These are phyloP conservation scores for Colletotrichum sp. DNA, from an alignment of 2,329 filamentous ascomycete genomes.

Conservation along the genomic window DNA sequence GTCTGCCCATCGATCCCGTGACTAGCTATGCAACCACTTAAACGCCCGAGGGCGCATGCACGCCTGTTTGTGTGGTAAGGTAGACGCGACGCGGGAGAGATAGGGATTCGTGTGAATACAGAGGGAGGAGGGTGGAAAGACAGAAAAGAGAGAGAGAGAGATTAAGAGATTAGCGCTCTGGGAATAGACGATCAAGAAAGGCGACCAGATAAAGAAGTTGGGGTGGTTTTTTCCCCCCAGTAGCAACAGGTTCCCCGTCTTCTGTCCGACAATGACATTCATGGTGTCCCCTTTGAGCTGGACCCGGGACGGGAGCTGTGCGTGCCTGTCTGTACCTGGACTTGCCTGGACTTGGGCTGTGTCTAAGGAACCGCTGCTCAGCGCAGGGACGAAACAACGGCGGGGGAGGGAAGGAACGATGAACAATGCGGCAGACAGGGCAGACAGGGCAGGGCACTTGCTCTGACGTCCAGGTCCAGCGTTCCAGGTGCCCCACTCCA, in stretches of 20 bases:
- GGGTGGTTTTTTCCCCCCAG: not conserved
- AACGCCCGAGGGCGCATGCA: not conserved
- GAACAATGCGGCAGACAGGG: not conserved
- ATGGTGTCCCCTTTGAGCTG: not conserved
- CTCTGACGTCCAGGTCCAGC: not conserved
- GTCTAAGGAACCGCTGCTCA: not conserved
- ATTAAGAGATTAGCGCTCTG: not conserved
- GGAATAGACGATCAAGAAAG: not conserved
- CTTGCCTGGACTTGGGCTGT: not conserved
- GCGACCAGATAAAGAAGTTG: not conserved
- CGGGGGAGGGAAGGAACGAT: not conserved
- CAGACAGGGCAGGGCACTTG: not conserved
- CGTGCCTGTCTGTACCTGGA: not conserved
- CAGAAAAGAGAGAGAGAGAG: not conserved
- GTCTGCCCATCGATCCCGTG: slow-evolving; percentile 9
- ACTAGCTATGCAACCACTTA: slow-evolving; percentile 19
- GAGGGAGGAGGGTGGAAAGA: not conserved
- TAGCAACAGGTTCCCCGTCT: not conserved
- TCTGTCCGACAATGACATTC: not conserved
- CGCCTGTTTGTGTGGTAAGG: not conserved
- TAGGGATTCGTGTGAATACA: not conserved
- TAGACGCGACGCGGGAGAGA: not conserved
- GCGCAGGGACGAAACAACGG: not conserved
- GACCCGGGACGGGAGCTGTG: not conserved
- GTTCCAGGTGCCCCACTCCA: not conserved